Evolutionary conservation across 805 yeast species (phyloP).

Genomic region (Candida sanyiensis): DNA sequence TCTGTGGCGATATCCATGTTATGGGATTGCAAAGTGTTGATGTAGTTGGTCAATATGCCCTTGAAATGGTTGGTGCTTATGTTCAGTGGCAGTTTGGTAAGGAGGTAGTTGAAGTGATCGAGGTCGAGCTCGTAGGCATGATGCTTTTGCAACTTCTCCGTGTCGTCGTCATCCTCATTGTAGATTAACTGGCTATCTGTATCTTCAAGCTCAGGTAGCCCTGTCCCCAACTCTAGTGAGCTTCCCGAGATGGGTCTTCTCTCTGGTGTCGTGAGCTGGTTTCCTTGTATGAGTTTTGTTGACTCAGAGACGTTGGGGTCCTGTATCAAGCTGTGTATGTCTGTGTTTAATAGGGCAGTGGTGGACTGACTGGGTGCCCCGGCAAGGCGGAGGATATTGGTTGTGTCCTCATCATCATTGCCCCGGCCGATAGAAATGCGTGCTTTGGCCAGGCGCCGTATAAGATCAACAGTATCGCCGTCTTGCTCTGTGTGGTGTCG

Average conservation of each 20-base stretch:
- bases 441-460: constrained; percentile 7
- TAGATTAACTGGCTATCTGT: background rate
- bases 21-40: constrained; percentile 15
- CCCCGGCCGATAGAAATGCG: no score
- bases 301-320: constrained; percentile 20
- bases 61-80: constrained; percentile 14
- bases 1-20: constrained; percentile 15
- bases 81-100: constrained; percentile 11
- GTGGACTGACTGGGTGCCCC: constrained; percentile 3
- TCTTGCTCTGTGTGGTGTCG: constrained; percentile 6
- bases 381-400: background rate
- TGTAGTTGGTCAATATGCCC: constrained; percentile 16
- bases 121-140: constrained; percentile 10
- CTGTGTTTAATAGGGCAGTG: constrained; percentile 7
- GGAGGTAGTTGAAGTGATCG: constrained; percentile 8
- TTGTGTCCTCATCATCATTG: background rate
- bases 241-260: constrained; percentile 22
- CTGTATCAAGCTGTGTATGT: constrained; percentile 1
- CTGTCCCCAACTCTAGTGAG: constrained; percentile 17
- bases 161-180: background rate
- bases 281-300: constrained; percentile 14
- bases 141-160: background rate
- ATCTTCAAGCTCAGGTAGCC: constrained; percentile 2
- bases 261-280: constrained; percentile 16
- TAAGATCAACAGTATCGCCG: constrained; percentile 6